These are phyloP conservation scores for Papiliotrema terrestris DNA, from an alignment of 1,284 basidiomycete genomes.

Conservation along the genomic window DNA sequence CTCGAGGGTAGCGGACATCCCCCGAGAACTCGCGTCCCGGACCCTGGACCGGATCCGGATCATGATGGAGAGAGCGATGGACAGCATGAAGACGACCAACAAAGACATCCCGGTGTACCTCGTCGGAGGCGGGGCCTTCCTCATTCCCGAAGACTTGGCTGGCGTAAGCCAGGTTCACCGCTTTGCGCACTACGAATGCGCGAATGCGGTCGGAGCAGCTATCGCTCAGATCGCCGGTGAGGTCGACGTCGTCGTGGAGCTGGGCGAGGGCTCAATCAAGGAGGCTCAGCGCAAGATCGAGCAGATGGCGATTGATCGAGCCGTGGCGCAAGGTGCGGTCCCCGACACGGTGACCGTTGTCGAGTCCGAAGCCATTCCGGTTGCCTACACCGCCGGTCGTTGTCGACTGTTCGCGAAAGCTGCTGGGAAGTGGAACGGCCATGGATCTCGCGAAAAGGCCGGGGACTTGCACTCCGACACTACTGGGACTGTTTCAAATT, in stretches of 20 bases:
- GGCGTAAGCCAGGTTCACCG: conserved; percentile 55
- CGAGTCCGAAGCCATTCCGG: conserved; percentile 46
- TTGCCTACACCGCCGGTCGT: conserved; percentile 22
- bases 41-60: conserved; percentile 45
- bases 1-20: conserved; percentile 35
- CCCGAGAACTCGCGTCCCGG: conserved; percentile 39
- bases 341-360: conserved; percentile 49
- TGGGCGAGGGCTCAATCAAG: conserved; percentile 7
- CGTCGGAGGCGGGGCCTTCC: conserved; percentile 36
- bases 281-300: conserved; percentile 44
- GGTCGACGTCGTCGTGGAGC: conserved; percentile 31
- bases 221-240: conserved; percentile 38
- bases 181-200: conserved; percentile 55
- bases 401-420: conserved; percentile 33
- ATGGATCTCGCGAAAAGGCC: neutral
- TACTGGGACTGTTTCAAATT: neutral
- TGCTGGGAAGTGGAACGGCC: conserved; percentile 29
- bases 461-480: neutral
- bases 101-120: conserved; percentile 32
- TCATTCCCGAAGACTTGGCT: conserved; percentile 48
- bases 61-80: conserved; percentile 54
- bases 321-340: conserved; percentile 52
- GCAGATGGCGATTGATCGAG: conserved; percentile 49
- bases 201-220: conserved; percentile 57
- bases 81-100: conserved; percentile 58